Evolutionary conservation across 1,139 yeast species (phyloP).

Genomic region (Pichia sp.): DNA sequence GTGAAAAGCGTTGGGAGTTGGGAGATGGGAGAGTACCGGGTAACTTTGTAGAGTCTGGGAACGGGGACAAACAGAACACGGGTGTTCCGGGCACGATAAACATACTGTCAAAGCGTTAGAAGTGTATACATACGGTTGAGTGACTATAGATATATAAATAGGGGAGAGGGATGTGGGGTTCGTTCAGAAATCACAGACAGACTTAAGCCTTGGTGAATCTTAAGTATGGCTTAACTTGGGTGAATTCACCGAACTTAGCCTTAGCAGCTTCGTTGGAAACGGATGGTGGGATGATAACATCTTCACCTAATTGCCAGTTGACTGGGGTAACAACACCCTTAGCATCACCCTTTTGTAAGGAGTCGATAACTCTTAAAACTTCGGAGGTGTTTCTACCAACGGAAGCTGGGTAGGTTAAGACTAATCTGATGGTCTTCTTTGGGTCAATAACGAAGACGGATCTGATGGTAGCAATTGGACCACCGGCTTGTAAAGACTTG

Average conservation of each 20-base stretch:
- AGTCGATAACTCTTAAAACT: conserved; percentile 82
- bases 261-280: conserved; percentile 79
- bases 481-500: conserved; percentile 66
- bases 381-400: conserved; percentile 91
- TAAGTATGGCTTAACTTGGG: conserved; percentile 80
- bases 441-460: conserved; percentile 90
- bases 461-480: conserved; percentile 69
- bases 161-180: not conserved
- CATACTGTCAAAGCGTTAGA: not conserved
- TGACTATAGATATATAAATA: not conserved
- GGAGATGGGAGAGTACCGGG: conserved; percentile 1
- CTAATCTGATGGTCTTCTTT: conserved; percentile 75
- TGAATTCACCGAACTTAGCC: conserved; percentile 78
- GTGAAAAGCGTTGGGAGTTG: too few relatives aligned
- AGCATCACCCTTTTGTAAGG: conserved; percentile 78
- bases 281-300: conserved; percentile 86
- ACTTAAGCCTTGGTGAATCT: conserved; percentile 48
- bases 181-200: not conserved
- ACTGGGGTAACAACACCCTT: conserved; percentile 84
- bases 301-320: conserved; percentile 73
- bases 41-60: not conserved
- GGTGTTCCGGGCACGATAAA: too few relatives aligned
- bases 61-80: too few relatives aligned
- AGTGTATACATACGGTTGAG: not conserved
- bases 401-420: conserved; percentile 85